Base-by-base conservation (phyloP, 352 stramenopile species). In the Globisporangium paroecandrum region DNA sequence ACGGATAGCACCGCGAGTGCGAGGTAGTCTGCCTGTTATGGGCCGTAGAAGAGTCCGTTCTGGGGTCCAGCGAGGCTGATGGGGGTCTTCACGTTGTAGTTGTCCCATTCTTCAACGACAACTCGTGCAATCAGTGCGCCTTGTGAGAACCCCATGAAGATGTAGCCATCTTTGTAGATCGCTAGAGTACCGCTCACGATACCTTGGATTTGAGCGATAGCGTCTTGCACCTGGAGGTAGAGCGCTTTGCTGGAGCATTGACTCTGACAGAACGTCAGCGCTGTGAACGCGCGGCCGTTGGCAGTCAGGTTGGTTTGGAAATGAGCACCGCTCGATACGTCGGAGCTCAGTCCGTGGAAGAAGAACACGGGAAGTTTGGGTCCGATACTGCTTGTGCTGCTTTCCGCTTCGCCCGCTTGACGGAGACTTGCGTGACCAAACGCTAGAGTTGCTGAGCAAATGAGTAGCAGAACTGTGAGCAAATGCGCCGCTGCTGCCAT, bases 11-110 rank as follows among this genome's bases (percentile, higher is more conserved):
- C 46, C 18, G 63, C 47, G 8, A 66, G 46, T 10, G 69, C 65
- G 20, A 65, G 27, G 7, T 22, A 46, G 64, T 81, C 74, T 10
- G 27, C 47, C 1, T 13, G 10, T 38, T 81, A 71, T 0, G 75
- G 73, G 4, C 73, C 73, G 60, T 79, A 77, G 41, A 81, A 81
- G 53, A 74, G 68, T 15, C 72, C 75, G 64, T 75, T 76, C 32
- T 77, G 66, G 3, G 61, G 55, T 1, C 69, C 73, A 0, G 75
- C 75, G 1, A 81, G 56, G 29, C 64, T 74, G 25, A 79, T 62
- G 27, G 74, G 58, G 1, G 58, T 64, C 29, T 76, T 62, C 29
- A 65, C 67, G 5, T 77, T 73, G 69, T 81, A 72, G 22, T 70
- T 61, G 55, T 79, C 65, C 72, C 69, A 73, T 20, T 76, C 55